phyloP scores from a whole-genome alignment of 345 rosid species.

The Gossypium bickii region DNA sequence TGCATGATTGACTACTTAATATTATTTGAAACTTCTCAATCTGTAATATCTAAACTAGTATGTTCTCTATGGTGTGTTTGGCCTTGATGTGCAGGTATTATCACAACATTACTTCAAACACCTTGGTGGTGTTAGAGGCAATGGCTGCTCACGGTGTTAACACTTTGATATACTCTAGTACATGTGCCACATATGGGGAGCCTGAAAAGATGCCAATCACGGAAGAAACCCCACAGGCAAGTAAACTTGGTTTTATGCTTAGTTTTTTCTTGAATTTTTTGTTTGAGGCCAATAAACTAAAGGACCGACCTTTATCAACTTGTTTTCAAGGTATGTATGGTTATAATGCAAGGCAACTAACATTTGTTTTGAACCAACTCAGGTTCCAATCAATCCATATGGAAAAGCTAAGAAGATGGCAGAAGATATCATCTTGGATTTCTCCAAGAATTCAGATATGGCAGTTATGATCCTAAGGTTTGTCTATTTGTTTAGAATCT shows the following conservation, averaged over 20 bases:
- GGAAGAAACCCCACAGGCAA: slow-evolving; percentile 88
- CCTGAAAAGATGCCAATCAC: slow-evolving; percentile 94
- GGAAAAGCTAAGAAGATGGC: slow-evolving; percentile 99
- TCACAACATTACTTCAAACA: slow-evolving; percentile 95
- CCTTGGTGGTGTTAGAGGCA: slow-evolving; percentile 83
- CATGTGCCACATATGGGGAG: slow-evolving; percentile 98
- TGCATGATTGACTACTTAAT: neutral
- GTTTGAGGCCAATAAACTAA: neutral
- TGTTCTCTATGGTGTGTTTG: neutral
- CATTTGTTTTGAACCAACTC: slow-evolving; percentile 11
- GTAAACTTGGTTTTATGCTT: neutral
- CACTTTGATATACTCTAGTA: slow-evolving; percentile 94
- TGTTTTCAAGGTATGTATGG: neutral
- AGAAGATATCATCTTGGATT: slow-evolving; percentile 91
- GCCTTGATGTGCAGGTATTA: slow-evolving; percentile 59
- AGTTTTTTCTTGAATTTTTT: neutral
- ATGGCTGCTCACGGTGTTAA: slow-evolving; percentile 78
- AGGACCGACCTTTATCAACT: neutral
- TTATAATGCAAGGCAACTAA: slow-evolving; percentile 6
- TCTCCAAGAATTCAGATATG: slow-evolving; percentile 80
- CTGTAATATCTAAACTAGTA: neutral
- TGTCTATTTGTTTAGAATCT: slow-evolving; percentile 13
- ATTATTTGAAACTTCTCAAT: neutral
- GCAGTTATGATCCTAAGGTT: slow-evolving; percentile 95
- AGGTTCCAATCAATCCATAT: slow-evolving; percentile 92